Conservation (phyloP, 805 yeast genomes). For the Priceomyces fermenticarens region DNA sequence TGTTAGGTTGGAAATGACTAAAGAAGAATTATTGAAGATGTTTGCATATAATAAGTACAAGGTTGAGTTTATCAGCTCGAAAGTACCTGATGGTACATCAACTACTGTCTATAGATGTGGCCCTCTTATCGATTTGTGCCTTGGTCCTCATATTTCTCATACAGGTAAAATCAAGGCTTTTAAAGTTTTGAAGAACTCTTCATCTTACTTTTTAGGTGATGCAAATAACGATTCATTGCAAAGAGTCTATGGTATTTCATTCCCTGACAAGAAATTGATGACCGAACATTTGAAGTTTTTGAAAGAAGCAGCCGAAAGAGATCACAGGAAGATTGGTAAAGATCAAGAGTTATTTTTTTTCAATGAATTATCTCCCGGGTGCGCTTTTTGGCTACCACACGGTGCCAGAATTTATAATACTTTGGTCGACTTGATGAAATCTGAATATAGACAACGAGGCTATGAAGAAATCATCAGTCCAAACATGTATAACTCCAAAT, state of each 20-base stretch:
- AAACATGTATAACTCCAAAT: constrained; percentile 94
- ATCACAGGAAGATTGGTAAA: constrained; percentile 92
- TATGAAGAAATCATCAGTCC: constrained; percentile 99
- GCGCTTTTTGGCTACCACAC: constrained; percentile 98
- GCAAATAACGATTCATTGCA: constrained; percentile 90
- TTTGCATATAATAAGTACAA: constrained; percentile 94
- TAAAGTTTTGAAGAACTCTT: constrained; percentile 91
- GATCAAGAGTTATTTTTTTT: constrained; percentile 95
- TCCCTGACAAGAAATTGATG: constrained; percentile 97
- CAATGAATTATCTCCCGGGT: constrained; percentile 97
- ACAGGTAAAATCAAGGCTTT: constrained; percentile 95
- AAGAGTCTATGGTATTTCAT: constrained; percentile 95
- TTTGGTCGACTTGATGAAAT: constrained; percentile 72
- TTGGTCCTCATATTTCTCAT: constrained; percentile 97
- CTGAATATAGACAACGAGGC: constrained; percentile 88
- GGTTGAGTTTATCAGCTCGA: constrained; percentile 78
- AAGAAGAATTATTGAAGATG: constrained; percentile 89
- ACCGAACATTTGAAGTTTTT: constrained; percentile 91
- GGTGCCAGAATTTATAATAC: constrained; percentile 97
- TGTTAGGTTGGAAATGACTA: constrained; percentile 87
- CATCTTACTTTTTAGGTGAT: constrained; percentile 95
- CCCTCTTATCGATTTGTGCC: constrained; percentile 91
- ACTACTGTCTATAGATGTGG: constrained; percentile 98
- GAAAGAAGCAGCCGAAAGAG: constrained; percentile 94
- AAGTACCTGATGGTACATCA: constrained; percentile 93